Evolutionary conservation across 805 yeast species (phyloP).

Genomic region (Lachancea quebecensis): DNA sequence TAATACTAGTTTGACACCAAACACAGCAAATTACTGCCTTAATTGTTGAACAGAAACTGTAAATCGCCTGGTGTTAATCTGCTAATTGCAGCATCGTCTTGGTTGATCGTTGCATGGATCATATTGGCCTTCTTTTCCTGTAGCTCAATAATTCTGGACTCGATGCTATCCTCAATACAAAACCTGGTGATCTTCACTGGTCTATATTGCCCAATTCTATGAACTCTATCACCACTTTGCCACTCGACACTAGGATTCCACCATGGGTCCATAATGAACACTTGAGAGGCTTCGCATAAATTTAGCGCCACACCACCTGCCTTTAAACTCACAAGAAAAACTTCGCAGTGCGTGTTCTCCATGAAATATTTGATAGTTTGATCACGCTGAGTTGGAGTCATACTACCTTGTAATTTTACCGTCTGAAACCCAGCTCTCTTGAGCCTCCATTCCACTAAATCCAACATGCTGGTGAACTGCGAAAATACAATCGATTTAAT

Average conservation of each 20-base stretch:
- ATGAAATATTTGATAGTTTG: slow-evolving; percentile 84
- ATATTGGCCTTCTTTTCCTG: slow-evolving; percentile 97
- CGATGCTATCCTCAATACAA: slow-evolving; percentile 95
- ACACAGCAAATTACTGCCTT: slow-evolving; percentile 6
- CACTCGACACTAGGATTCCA: slow-evolving; percentile 99
- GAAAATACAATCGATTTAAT: slow-evolving; percentile 95
- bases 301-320: slow-evolving; percentile 99
- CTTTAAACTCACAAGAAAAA: slow-evolving; percentile 86
- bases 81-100: slow-evolving; percentile 85
- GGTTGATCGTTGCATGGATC: slow-evolving; percentile 94
- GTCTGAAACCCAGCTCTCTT: slow-evolving; percentile 93
- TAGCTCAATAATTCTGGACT: slow-evolving; percentile 87
- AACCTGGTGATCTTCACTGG: slow-evolving; percentile 90
- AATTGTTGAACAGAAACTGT: slow-evolving; percentile 88
- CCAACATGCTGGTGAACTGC: slow-evolving; percentile 95
- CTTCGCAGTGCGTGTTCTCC: slow-evolving; percentile 89
- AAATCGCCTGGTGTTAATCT: slow-evolving; percentile 88
- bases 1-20: not conserved
- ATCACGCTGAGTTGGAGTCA: slow-evolving; percentile 95
- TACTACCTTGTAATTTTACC: slow-evolving; percentile 90
- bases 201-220: slow-evolving; percentile 91
- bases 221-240: slow-evolving; percentile 98
- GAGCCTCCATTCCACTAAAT: slow-evolving; percentile 91
- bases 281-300: slow-evolving; percentile 95
- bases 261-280: slow-evolving; percentile 95